These are phyloP conservation scores for Tuctoria greenei DNA, from an alignment of 176 grass and related monocot genomes.

Conservation along the genomic window DNA sequence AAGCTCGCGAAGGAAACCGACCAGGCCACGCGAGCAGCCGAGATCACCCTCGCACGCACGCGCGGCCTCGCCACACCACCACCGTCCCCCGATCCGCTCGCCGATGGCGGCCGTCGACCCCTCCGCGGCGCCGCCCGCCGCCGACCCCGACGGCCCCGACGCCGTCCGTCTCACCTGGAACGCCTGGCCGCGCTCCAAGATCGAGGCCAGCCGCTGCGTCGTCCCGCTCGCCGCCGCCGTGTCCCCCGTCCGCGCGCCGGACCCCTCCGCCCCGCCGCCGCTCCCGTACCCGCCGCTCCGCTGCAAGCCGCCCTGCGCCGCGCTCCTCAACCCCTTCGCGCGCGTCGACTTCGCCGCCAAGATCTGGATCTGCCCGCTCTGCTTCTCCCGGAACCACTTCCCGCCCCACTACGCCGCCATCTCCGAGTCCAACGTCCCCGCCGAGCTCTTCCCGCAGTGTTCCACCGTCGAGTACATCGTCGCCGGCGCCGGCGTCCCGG, in stretches of 20 bases:
- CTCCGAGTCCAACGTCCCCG: conserved; percentile 78
- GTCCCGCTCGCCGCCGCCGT: conserved; percentile 76
- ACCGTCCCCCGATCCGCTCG: conserved; percentile 33
- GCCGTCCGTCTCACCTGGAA: conserved; percentile 91
- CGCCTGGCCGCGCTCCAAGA: conserved; percentile 85
- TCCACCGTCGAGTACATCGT: conserved; percentile 83
- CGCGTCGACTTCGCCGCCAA: conserved; percentile 93
- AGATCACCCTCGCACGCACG: background rate
- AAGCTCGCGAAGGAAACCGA: background rate
- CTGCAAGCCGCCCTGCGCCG: conserved; percentile 86
- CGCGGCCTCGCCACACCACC: background rate
- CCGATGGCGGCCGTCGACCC: conserved; percentile 36
- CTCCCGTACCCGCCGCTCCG: conserved; percentile 83
- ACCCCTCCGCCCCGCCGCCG: conserved; percentile 53
- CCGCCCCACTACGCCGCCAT: conserved; percentile 87
- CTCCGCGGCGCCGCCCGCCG: background rate
- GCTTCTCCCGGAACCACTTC: conserved; percentile 94
- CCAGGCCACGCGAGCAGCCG: background rate
- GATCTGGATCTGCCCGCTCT: conserved; percentile 99
- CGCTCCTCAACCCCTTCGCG: conserved; percentile 81
- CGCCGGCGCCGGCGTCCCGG: conserved; percentile 33
- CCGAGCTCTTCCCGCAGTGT: conserved; percentile 83
- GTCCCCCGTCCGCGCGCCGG: conserved; percentile 51
- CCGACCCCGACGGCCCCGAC: conserved; percentile 73
- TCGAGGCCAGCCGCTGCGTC: conserved; percentile 95